Percentiles rank a stretch among this genome's conserved stretches.
Conservation (phyloP, 2,329 filamentous ascomycete species). For the Ophiostoma tasmaniense region DNA sequence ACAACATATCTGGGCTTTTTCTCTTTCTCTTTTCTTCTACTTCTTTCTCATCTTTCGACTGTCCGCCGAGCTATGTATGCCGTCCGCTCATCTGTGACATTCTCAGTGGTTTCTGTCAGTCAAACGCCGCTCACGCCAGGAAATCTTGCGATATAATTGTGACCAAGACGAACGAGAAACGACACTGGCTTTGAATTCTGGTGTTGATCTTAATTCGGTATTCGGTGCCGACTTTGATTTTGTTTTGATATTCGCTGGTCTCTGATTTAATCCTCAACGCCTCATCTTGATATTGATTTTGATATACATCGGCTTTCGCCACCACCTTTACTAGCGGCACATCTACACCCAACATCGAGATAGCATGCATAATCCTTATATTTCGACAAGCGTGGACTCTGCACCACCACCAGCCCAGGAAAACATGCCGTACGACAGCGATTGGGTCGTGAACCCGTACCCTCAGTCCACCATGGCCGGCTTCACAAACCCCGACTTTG, state of each 20-base stretch:
- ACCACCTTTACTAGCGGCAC: background rate
- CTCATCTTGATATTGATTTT: background rate
- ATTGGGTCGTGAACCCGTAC: slow-evolving; percentile 53
- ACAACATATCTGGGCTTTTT: background rate
- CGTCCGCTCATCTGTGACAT: slow-evolving; percentile 35
- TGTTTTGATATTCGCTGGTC: background rate
- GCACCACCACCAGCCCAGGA: slow-evolving; percentile 39
- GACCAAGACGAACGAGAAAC: background rate
- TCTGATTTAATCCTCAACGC: background rate
- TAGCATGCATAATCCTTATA: slow-evolving; percentile 35
- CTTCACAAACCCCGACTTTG: slow-evolving; percentile 49
- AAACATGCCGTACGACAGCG: slow-evolving; percentile 29
- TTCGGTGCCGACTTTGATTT: background rate
- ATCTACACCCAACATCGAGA: slow-evolving; percentile 8
- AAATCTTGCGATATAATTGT: background rate
- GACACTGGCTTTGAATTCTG: background rate
- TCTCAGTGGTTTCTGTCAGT: slow-evolving; percentile 6
- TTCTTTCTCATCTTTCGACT: background rate
- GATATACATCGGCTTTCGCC: background rate
- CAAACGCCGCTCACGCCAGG: background rate
- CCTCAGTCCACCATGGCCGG: slow-evolving; percentile 63
- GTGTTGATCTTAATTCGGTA: background rate
- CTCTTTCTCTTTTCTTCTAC: background rate
- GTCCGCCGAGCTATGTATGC: slow-evolving; percentile 37
- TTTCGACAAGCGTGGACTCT: slow-evolving; percentile 39